These are phyloP conservation scores for Penicillium psychrofluorescens DNA, from an alignment of 495 filamentous ascomycete genomes.

Conservation along the genomic window DNA sequence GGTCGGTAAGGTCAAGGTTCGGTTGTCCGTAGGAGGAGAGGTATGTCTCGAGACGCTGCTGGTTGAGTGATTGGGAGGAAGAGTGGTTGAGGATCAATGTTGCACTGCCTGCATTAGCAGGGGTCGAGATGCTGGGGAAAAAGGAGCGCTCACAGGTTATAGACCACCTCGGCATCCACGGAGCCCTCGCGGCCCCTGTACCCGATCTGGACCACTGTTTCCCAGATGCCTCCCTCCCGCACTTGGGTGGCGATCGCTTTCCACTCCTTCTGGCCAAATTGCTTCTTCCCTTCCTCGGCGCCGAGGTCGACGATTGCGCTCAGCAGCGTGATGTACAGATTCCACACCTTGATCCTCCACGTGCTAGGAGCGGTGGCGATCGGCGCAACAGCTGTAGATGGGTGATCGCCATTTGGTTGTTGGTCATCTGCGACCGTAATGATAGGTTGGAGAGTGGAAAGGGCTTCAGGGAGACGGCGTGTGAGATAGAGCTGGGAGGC, in stretches of 20 bases:
- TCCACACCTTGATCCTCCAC: constrained; percentile 92
- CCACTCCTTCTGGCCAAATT: constrained; percentile 81
- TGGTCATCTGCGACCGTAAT: constrained; percentile 43
- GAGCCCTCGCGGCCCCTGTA: constrained; percentile 82
- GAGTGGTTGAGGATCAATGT: constrained; percentile 84
- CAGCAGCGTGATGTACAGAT: constrained; percentile 85
- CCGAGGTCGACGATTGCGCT: constrained; percentile 85
- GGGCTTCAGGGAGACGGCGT: constrained; percentile 79
- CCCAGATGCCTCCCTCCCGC: constrained; percentile 82
- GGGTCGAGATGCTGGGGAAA: not conserved
- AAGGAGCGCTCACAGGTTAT: constrained; percentile 64
- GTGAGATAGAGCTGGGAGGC: constrained; percentile 88
- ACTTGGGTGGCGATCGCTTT: constrained; percentile 70
- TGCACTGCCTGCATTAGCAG: constrained; percentile 46
- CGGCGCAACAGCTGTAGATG: constrained; percentile 45
- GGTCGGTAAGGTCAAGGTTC: constrained; percentile 57
- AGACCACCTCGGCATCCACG: constrained; percentile 91
- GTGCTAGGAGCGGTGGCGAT: constrained; percentile 65
- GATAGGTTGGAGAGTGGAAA: constrained; percentile 73
- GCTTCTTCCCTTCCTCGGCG: constrained; percentile 79
- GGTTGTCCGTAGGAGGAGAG: constrained; percentile 69
- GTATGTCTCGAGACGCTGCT: constrained; percentile 83
- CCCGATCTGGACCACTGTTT: constrained; percentile 77
- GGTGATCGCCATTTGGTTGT: constrained; percentile 25
- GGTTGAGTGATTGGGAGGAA: constrained; percentile 71